These are phyloP conservation scores for Gnetum montanum DNA, from an alignment of 75 land plant species.

Conservation along the genomic window DNA sequence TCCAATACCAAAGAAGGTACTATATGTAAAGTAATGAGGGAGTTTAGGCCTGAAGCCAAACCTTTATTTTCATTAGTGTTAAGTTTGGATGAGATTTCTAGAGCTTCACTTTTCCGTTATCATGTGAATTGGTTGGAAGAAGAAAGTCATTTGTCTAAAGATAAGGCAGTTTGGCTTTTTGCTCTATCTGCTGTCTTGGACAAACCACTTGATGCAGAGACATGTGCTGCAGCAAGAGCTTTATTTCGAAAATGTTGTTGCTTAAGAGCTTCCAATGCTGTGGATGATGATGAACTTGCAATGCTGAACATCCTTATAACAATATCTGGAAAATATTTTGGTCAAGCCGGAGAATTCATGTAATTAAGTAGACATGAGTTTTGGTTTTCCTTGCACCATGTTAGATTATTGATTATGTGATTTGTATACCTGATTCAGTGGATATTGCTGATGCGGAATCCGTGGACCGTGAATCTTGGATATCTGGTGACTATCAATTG, in stretches of 20 bases:
- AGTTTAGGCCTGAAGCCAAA: background rate
- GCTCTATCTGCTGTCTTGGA: constrained; percentile 73
- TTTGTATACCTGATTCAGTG: too few species aligned
- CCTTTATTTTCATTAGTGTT: constrained; percentile 43
- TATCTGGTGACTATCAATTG: too few species aligned
- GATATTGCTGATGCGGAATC: too few species aligned
- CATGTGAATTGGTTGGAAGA: constrained; percentile 45
- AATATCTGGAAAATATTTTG: constrained; percentile 75
- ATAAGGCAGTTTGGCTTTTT: constrained; percentile 71
- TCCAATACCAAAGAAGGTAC: background rate
- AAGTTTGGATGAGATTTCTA: constrained; percentile 55
- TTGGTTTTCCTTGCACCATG: too few species aligned
- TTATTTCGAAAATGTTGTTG: constrained; percentile 72
- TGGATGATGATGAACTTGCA: constrained; percentile 57
- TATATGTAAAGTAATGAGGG: background rate
- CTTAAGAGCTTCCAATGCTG: constrained; percentile 34
- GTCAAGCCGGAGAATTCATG: constrained; percentile 39
- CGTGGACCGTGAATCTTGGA: too few species aligned
- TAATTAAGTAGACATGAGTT: too few species aligned
- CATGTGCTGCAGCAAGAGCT: constrained; percentile 59
- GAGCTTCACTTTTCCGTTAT: constrained; percentile 51
- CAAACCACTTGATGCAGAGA: constrained; percentile 71
- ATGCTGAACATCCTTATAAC: constrained; percentile 82
- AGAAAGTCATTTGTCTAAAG: constrained; percentile 21
- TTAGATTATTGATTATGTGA: too few species aligned